Base-by-base conservation (phyloP, 805 yeast genomes). In the Wickerhamiella qilinensis region DNA sequence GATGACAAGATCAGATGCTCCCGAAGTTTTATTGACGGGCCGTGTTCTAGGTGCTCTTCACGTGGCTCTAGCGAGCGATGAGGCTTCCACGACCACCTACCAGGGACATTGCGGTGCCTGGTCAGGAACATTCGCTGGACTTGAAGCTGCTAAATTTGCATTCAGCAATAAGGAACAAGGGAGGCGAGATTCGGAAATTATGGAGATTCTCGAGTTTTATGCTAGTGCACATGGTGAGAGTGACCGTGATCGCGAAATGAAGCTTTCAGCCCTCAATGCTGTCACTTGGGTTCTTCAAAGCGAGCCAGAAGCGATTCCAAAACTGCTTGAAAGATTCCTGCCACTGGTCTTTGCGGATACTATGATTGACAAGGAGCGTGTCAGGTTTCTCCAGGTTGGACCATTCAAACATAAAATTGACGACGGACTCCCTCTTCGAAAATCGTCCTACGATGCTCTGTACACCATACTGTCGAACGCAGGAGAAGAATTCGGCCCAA, bases 351-450 rank as follows among this genome's bases (percentile, higher is more conserved):
- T 28, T 5, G 21, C 14, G 4, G 38, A 25, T 14, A 36, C 42
- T 11, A 16, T 8, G 6, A 33, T 29, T 14, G 42, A 39, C 14
- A 8, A 9, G 14, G 12, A 30, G n/a, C 36, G 35, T 9, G 22
- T 39, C 8, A 35, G 42, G 31, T 12, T n/a, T n/a, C 21, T 83
- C 25, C 78, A 77, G 35, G 81, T 84, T 72, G 94, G 94, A 1
- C 93, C 93, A 0, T 82, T 78, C 63, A 81, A 80, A 52, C 86
- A 81, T 52, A 74, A 75, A 43, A 69, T 81, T 30, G 94, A 83
- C 49, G 77, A 76, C 46, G 91, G 85, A 0, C 62, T 80, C 30
- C 83, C 75, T 42, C 70, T 73, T 42, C 65, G 94, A 38, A 79
- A 79, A 51, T 68, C 78, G 29, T 65, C 80, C 5, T 79, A 76